phyloP scores from a whole-genome alignment of 305 asterid species.

The Fraxinus platypoda region DNA sequence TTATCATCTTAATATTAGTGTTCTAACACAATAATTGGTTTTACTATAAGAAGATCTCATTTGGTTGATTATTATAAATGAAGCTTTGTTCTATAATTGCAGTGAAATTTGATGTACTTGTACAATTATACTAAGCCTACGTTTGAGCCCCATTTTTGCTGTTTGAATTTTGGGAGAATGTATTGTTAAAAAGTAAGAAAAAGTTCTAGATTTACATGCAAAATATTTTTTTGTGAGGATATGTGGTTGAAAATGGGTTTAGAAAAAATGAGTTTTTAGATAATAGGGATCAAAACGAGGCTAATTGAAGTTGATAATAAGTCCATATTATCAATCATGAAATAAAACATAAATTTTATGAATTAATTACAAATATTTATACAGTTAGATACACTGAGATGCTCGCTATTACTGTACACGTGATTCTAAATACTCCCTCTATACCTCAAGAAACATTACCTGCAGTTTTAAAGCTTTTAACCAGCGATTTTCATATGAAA shows the following conservation, averaged over 20 bases:
- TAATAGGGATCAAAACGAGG: too few relatives aligned
- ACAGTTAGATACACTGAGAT: not conserved
- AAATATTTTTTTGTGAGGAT: too few relatives aligned
- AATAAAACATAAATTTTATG: not conserved
- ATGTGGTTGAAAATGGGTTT: too few relatives aligned
- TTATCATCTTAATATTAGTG: not conserved
- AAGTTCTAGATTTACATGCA: too few relatives aligned
- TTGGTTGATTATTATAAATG: not conserved
- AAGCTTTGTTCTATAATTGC: not conserved
- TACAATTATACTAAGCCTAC: not conserved
- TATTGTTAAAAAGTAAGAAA: too few relatives aligned
- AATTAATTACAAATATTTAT: not conserved
- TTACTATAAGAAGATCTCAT: not conserved
- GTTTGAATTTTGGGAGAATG: too few relatives aligned
- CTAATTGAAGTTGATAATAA: not conserved
- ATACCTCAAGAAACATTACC: not conserved
- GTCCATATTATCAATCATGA: not conserved
- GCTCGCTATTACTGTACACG: not conserved
- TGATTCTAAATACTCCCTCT: constrained; percentile 1
- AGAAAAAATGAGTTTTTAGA: too few relatives aligned
- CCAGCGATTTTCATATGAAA: not conserved
- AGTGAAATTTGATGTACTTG: not conserved
- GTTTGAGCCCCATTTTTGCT: too few relatives aligned
- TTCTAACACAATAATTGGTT: not conserved
- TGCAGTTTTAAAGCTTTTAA: not conserved